Base-by-base conservation (phyloP, 306 rosid species). In the Luffa acutangula region DNA sequence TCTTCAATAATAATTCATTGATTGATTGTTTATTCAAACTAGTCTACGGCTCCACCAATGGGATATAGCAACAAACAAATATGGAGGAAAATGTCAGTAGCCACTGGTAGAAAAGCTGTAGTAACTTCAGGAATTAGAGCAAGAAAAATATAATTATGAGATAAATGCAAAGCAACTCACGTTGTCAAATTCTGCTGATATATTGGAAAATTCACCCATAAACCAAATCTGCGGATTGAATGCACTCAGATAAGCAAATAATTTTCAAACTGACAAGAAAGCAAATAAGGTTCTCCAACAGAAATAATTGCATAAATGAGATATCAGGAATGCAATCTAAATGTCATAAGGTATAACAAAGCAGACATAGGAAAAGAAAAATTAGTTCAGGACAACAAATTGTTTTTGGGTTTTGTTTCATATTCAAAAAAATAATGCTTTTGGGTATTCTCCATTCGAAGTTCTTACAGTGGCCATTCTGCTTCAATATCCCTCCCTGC, bases 191-290 rank as follows among this genome's bases (percentile, higher is more conserved):
- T 92, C 92, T 6, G 83, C 89, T 31, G 97, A 92, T 65, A 92
- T 88, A 86, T 92, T 96, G 80, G 95, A 89, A 80, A 89, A 89
- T 82, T 87, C 85, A 6, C 98, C 97, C 98, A 94, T 94, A 82
- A 91, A 92, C 89, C 97, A 88, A 85, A 94, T 96, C 97, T 94
- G 81, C 86, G 90, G 18, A 87, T 79, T 15, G 9, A 39, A 66
- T 21, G 59, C 74, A 66, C 74, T 66, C 49, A 2, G 74, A 36
- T 64, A 2, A 66, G 66, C 12, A 17, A 36, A 64, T 64, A 64
- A 36, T 64, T 25, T 60, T 46, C 71, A 64, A 64, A 66, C 49
- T 39, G n/a, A 66, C 74, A 66, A 37, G 48, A 66, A 66, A 66
- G 74, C 31, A 37, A 66, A 66, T 66, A 39, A 15, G 49, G 31